phyloP scores from a whole-genome alignment of 805 yeast species.

The Candida maesae region DNA sequence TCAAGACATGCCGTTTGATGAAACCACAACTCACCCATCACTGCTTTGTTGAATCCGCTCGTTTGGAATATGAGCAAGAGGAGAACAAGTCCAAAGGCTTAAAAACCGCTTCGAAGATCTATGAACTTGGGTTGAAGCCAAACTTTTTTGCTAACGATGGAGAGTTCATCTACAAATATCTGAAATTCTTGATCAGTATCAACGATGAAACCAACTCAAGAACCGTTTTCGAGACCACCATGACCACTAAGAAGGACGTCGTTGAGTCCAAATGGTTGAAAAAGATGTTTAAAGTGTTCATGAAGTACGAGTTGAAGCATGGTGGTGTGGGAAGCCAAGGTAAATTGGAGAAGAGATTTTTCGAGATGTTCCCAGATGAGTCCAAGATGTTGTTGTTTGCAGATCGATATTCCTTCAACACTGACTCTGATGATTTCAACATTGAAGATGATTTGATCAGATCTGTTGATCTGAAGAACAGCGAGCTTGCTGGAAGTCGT shows the following conservation, averaged over 20 bases:
- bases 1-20: constrained; percentile 63
- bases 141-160: constrained; percentile 47
- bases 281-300: constrained; percentile 52
- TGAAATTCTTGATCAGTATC: constrained; percentile 63
- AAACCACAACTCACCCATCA: constrained; percentile 58
- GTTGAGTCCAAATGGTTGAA: constrained; percentile 34
- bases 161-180: constrained; percentile 61
- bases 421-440: constrained; percentile 15
- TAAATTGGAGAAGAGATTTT: constrained; percentile 62
- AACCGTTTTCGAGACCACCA: constrained; percentile 75
- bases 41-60: constrained; percentile 76
- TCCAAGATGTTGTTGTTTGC: constrained; percentile 33
- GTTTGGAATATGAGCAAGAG: constrained; percentile 59
- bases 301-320: constrained; percentile 63
- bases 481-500: constrained; percentile 1
- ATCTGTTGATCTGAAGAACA: constrained; percentile 26
- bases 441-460: constrained; percentile 24
- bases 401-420: constrained; percentile 33
- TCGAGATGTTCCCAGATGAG: constrained; percentile 63
- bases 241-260: constrained; percentile 35
- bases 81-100: constrained; percentile 49
- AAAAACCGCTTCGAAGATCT: constrained; percentile 63
- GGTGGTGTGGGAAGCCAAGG: constrained; percentile 50
- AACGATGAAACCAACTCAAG: constrained; percentile 72
- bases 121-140: constrained; percentile 70